These are phyloP conservation scores for Ormosia emarginata DNA, from an alignment of 306 rosid species.

Conservation along the genomic window DNA sequence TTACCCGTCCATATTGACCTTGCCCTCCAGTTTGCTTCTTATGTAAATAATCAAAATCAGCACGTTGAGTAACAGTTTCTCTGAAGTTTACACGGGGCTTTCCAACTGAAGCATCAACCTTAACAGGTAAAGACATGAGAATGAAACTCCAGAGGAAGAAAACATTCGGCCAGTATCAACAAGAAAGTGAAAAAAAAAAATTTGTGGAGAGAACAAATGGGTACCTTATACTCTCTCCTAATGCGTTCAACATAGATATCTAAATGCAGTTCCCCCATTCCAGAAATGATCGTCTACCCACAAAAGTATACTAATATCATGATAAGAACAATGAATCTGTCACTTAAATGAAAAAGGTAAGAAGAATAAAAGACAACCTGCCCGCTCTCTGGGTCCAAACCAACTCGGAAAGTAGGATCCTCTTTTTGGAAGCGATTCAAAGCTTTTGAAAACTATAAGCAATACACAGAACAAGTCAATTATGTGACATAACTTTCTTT, in stretches of 20 bases:
- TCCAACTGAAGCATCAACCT: slow-evolving; percentile 98
- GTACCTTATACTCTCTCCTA: slow-evolving; percentile 89
- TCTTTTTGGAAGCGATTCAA: slow-evolving; percentile 95
- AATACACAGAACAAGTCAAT: slow-evolving; percentile 10
- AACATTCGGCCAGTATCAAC: slow-evolving; percentile 11
- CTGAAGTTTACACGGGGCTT: slow-evolving; percentile 99
- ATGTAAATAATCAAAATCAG: slow-evolving; percentile 93
- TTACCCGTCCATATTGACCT: slow-evolving; percentile 97
- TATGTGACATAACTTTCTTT: neutral
- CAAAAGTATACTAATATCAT: slow-evolving; percentile 14
- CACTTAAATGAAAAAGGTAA: neutral
- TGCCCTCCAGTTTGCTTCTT: slow-evolving; percentile 97
- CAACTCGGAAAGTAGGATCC: slow-evolving; percentile 99
- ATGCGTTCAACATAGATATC: slow-evolving; percentile 97
- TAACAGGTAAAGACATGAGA: slow-evolving; percentile 15
- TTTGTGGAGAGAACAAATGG: neutral
- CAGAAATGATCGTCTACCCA: slow-evolving; percentile 88
- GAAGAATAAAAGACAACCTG: slow-evolving; percentile 53
- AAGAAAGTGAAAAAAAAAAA: neutral
- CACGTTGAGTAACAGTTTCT: slow-evolving; percentile 93
- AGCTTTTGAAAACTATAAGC: slow-evolving; percentile 88
- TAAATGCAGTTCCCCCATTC: slow-evolving; percentile 99
- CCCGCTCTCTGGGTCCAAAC: slow-evolving; percentile 95
- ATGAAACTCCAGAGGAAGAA: slow-evolving; percentile 19
- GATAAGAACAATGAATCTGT: slow-evolving; percentile 10